Conservation (phyloP, 2,329 filamentous ascomycete genomes). For the Diaporthe batatas region DNA sequence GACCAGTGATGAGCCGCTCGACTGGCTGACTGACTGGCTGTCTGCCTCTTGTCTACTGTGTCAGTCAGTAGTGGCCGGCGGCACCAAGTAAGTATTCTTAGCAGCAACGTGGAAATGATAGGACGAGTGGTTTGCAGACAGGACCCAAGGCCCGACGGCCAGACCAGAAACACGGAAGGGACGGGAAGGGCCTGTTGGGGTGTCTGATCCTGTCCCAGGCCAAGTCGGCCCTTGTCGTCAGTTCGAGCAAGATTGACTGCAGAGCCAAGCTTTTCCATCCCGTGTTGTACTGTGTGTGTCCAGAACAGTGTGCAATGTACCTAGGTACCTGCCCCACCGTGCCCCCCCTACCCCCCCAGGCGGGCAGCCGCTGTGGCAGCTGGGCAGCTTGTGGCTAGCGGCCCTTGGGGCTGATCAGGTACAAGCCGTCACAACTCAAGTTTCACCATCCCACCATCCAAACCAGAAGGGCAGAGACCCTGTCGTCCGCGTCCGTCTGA, state of each 20-base stretch:
- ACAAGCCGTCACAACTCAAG: slow-evolving; percentile 39
- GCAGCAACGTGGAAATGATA: not conserved
- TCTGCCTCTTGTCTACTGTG: not conserved
- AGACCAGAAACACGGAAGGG: slow-evolving; percentile 40
- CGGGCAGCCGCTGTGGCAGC: slow-evolving; percentile 3
- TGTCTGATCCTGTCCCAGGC: slow-evolving; percentile 38
- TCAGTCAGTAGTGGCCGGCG: too few relatives aligned
- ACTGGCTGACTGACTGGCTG: too few relatives aligned
- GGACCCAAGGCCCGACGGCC: slow-evolving; percentile 19
- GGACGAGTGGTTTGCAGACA: slow-evolving; percentile 4
- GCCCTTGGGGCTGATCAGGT: slow-evolving; percentile 40
- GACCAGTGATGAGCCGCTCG: too few relatives aligned
- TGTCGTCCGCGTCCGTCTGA: slow-evolving; percentile 19
- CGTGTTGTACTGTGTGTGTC: slow-evolving; percentile 8
- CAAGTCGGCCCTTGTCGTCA: not conserved
- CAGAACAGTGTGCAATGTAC: too few relatives aligned
- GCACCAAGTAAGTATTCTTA: not conserved
- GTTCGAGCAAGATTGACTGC: slow-evolving; percentile 31
- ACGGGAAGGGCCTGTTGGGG: slow-evolving; percentile 29
- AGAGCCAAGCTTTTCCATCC: slow-evolving; percentile 32
- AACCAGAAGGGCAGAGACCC: not conserved
- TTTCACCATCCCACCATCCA: slow-evolving; percentile 34
- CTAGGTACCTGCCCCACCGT: too few relatives aligned
- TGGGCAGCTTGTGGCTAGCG: not conserved
- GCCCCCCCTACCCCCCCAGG: not conserved